These are phyloP conservation scores for Skeletonema potamos DNA, from an alignment of 108 stramenopile genomes.

Conservation along the genomic window DNA sequence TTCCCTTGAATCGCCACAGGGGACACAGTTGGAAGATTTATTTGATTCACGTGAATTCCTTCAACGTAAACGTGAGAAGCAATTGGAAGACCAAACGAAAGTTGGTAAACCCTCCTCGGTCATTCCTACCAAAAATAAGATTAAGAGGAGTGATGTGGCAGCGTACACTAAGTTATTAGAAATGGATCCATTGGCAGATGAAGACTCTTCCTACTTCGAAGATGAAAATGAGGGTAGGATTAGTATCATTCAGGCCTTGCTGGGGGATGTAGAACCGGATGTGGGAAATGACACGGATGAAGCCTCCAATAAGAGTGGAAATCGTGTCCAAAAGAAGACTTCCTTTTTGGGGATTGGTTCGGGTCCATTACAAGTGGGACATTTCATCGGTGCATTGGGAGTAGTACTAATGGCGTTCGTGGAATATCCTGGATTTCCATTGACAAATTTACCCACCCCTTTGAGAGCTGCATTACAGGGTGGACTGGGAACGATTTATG, in stretches of 20 bases:
- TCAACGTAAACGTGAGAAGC: slow-evolving; percentile 48
- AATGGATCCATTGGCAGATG: slow-evolving; percentile 80
- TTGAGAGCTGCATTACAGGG: slow-evolving; percentile 77
- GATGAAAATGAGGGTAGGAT: slow-evolving; percentile 64
- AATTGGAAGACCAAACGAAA: slow-evolving; percentile 40
- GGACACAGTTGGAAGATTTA: slow-evolving; percentile 14
- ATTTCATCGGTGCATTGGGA: slow-evolving; percentile 82
- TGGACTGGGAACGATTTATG: slow-evolving; percentile 70
- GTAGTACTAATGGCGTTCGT: slow-evolving; percentile 83
- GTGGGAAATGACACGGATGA: slow-evolving; percentile 20
- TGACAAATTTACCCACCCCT: slow-evolving; percentile 84
- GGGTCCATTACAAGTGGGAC: slow-evolving; percentile 85
- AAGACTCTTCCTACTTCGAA: slow-evolving; percentile 79
- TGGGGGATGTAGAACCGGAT: slow-evolving; percentile 61
- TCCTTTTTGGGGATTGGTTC: slow-evolving; percentile 80
- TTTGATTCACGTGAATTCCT: slow-evolving; percentile 44
- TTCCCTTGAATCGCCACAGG: slow-evolving; percentile 8
- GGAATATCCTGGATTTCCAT: slow-evolving; percentile 88
- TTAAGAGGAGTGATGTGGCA: slow-evolving; percentile 61
- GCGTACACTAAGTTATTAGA: slow-evolving; percentile 67
- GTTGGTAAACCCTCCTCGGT: not conserved
- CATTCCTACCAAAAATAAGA: slow-evolving; percentile 52
- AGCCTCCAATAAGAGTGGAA: slow-evolving; percentile 23
- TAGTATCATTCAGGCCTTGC: slow-evolving; percentile 71
- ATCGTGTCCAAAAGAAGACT: slow-evolving; percentile 57